Evolutionary conservation across 495 filamentous ascomycete species (phyloP).

Genomic region (Haplographium delicatum): DNA sequence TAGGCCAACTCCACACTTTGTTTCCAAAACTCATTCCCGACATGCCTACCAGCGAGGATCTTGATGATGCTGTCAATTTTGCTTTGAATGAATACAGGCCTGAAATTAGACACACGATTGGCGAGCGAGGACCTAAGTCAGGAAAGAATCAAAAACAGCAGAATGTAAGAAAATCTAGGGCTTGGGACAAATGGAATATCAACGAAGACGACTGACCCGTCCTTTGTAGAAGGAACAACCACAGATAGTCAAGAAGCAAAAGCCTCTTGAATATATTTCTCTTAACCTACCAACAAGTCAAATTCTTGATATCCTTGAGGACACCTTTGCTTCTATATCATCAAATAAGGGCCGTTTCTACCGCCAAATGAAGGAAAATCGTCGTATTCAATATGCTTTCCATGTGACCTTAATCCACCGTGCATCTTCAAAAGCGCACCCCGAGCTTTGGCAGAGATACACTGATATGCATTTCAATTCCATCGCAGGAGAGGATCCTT

Average conservation of each 20-base stretch:
- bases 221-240: conserved; percentile 17
- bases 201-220: background rate
- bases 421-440: conserved; percentile 47
- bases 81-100: conserved; percentile 78
- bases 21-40: conserved; percentile 70
- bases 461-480: conserved; percentile 39
- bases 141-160: conserved; percentile 28
- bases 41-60: conserved; percentile 66
- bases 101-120: conserved; percentile 66
- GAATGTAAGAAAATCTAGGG: background rate
- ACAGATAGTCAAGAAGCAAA: conserved; percentile 22
- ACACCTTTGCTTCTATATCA: conserved; percentile 52
- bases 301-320: conserved; percentile 58
- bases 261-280: conserved; percentile 72
- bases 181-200: too few species aligned
- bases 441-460: conserved; percentile 69
- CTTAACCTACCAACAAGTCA: conserved; percentile 56
- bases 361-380: conserved; percentile 62
- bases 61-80: conserved; percentile 73
- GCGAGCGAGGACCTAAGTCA: conserved; percentile 27
- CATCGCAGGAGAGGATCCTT: conserved; percentile 21
- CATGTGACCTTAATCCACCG: conserved; percentile 93
- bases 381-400: conserved; percentile 78
- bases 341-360: conserved; percentile 58
- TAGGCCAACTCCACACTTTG: conserved; percentile 58